Evolutionary conservation across 108 stramenopile genomes (phyloP).

Genomic region (Licmophora abbreviata): DNA sequence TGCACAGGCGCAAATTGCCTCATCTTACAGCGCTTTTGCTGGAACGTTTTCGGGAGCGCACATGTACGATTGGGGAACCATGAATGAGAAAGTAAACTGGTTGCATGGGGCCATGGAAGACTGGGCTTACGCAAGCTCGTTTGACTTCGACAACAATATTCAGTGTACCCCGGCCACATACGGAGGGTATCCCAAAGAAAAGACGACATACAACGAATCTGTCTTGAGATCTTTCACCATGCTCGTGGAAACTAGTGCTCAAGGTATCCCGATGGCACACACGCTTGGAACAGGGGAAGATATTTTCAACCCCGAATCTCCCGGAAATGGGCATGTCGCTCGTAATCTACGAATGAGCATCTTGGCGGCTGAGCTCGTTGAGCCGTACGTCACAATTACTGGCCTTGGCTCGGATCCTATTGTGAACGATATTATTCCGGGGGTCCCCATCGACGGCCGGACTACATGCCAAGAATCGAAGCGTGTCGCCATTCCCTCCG

Average conservation of each 20-base stretch:
- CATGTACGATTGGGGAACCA: conserved; percentile 46
- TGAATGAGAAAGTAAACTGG: conserved; percentile 73
- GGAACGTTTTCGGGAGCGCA: conserved; percentile 22
- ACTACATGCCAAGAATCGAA: conserved; percentile 15
- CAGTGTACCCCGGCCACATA: conserved; percentile 52
- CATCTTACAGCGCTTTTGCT: conserved; percentile 36
- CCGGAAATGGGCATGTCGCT: conserved; percentile 72
- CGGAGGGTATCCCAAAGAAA: conserved; percentile 44
- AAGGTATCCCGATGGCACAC: neutral
- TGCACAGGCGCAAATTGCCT: conserved; percentile 34
- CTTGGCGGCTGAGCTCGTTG: conserved; percentile 59
- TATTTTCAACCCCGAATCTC: conserved; percentile 17
- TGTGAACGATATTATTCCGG: neutral
- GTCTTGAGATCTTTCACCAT: conserved; percentile 25
- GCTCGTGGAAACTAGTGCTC: conserved; percentile 29
- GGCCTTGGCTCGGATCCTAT: conserved; percentile 10
- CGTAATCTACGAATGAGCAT: conserved; percentile 69
- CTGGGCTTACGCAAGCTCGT: conserved; percentile 28
- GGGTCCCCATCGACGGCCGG: too few species aligned
- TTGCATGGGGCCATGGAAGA: conserved; percentile 76
- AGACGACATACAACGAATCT: conserved; percentile 29
- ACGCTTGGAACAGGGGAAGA: conserved; percentile 56
- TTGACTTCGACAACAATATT: conserved; percentile 5
- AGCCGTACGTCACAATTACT: conserved; percentile 66
- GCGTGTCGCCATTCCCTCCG: conserved; percentile 16